Evolutionary conservation across 139 green algal genomes (phyloP), one percentile per base, ranked within the genome.

Genomic region (Ulvella scutata): DNA sequence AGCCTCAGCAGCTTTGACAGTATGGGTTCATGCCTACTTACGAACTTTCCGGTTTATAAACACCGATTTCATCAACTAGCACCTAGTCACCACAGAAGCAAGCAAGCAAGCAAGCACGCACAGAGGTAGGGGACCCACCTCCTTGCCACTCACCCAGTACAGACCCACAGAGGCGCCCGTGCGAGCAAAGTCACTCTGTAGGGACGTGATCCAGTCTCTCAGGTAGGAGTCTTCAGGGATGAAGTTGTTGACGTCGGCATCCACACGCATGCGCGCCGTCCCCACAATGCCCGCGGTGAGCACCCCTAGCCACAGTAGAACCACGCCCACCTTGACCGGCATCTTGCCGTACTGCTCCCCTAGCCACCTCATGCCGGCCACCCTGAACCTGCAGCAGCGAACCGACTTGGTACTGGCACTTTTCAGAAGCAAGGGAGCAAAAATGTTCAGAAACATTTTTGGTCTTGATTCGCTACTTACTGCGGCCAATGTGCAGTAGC

Each of bases 161-260:
- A 74, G 35, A 20, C 39, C n/a, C 35, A 74, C 34, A n/a, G 34
- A 21, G 26, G 39, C 28, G 20, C 34, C 36, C 28, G 76, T 72
- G 38, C 73, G 62, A 29, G 31, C 43, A 67, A 86, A 87, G 43
- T 81, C 82, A 29, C 43, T 33, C 4, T 82, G 51, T 37, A 77
- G 72, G 33, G 82, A 37, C 38, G 44, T n/a, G 35, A 80, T 79
- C 29, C 73, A 79, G 31, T 80, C 61, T 3, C 74, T 43, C 37
- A 86, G 62, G 61, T 75, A 84, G 28, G 73, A 80, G 37, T 73
- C 78, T 13, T 78, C 40, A 7, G 81, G 81, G 3, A 81, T 67
- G 78, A 82, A 82, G 43, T 82, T 75, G 51, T 79, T 79, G 6
- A 43, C 78, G 17, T 79, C 4, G 4, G 4, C 13, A 17, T 74